Base-by-base conservation (phyloP, 129 eudicot species). In the Kitagawia praeruptora region DNA sequence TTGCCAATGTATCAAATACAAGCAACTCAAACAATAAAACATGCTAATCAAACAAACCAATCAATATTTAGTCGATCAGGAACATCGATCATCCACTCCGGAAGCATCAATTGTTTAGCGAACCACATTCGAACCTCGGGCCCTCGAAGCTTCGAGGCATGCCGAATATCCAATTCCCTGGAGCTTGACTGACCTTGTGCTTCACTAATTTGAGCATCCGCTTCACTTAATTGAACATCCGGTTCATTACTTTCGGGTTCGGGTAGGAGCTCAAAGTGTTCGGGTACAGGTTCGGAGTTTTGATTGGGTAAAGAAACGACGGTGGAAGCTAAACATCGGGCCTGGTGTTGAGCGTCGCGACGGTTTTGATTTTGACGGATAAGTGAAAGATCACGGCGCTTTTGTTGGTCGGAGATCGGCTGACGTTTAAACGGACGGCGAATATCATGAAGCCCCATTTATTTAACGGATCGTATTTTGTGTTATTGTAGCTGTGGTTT, bases 41-140 rank as follows among this genome's bases (percentile, higher is more conserved):
- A 5, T 0, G 9, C n/a, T 51, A 40, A 40, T 72, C 34, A 58
- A 8, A 19, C n/a, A 18, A 42, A 93, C 98, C 99, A 95, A 64
- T 95, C 99, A 39, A 83, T 46, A 69, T 64, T 78, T n/a, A 95
- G 82, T 38, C 87, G 84, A 66, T 90, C 96, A 70, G 99, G 99
- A 1, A 95, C 94, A 82, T 95, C 99, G 82, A 95, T 89, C 95
- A 95, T 95, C 99, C 99, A 95, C 79, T 95, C 99, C 10, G 98
- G 98, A 61, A 95, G 91, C 98, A 95, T 91, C 70, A 95, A 91
- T 84, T 95, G 97, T 78, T 89, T 92, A 2, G 98, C 93, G 54
- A 92, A 95, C 97, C 97, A 92, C 75, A 86, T 81, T 3, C 98
- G 94, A 53, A 89, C 97, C 74, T 95, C 97, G 9, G 84, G 79